Base-by-base conservation (phyloP, 2,329 filamentous ascomycete species). In the Ploettnerulaceae sp. region DNA sequence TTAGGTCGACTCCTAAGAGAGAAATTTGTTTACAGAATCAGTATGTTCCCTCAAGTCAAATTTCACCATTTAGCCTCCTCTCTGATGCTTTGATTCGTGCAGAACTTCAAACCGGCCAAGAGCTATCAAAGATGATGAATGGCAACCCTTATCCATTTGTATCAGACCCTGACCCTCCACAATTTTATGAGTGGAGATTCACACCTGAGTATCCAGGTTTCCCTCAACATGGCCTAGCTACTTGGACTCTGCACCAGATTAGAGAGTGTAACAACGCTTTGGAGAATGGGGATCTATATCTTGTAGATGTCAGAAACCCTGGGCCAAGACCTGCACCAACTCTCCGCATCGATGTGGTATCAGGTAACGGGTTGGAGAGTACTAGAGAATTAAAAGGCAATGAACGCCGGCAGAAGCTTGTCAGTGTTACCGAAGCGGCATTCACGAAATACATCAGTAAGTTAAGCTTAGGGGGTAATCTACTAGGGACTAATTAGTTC, bases 131-230 rank as follows among this genome's bases (percentile, higher is more conserved):
- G n/a, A 9, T 29, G 11, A 17, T 15, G 15, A 40, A 21, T 26
- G 6, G 7, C n/a, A 14, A 28, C 6, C 22, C 29, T 11, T 24
- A 45, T 12, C 32, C 33, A 7, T 29, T 45, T 12, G 14, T 15
- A 28, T 36, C 41, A 11, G 41, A 45, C 20, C 41, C 32, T 7
- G 17, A n/a, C n/a, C 8, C 22, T 2, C 41, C 41, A 7, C 18
- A 45, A 4, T 45, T 29, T 33, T 45, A 45, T 12, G 32, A 26
- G 18, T 45, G 41, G 41, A 20, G 26, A 3, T 45, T 45, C 22
- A 36, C 41, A 7, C 15, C 15, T 18, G 41, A 45, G 15, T 45
- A 45, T 29, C 31, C 31, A 9, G 32, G 32, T 7, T 45, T 45
- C 17, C 41, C 41, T 7, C 3, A 28, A 22, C 22, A 26, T 4